Percentiles rank a stretch among this genome's conserved stretches.
Conservation (phyloP, 139 green algal species). For the Chlorella sp. region DNA sequence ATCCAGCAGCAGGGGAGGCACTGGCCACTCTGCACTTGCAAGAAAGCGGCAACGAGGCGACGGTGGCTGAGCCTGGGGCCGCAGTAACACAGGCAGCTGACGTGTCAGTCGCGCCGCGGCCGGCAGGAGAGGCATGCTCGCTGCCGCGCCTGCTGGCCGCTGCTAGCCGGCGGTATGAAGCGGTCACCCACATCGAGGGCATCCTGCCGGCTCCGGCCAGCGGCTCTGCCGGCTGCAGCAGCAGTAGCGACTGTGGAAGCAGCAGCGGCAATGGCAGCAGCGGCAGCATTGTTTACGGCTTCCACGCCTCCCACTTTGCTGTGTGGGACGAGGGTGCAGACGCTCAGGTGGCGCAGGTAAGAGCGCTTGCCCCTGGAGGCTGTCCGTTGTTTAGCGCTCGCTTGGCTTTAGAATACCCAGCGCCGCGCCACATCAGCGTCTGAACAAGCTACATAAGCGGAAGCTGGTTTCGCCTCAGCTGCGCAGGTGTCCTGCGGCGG, state of each 20-base stretch:
- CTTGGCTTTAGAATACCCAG: too few relatives aligned
- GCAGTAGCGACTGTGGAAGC: not conserved
- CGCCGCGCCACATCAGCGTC: too few relatives aligned
- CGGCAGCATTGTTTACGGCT: slow-evolving; percentile 20
- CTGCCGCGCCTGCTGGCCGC: slow-evolving; percentile 2
- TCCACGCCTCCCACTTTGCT: slow-evolving; percentile 22
- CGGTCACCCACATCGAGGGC: slow-evolving; percentile 15
- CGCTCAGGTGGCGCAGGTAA: slow-evolving; percentile 21
- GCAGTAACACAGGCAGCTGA: not conserved
- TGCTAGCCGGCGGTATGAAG: not conserved
- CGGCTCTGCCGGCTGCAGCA: not conserved
- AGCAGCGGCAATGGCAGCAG: not conserved
- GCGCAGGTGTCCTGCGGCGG: slow-evolving; percentile 36
- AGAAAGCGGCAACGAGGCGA: too few relatives aligned
- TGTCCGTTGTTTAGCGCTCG: too few relatives aligned
- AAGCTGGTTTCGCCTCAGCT: too few relatives aligned
- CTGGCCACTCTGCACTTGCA: not conserved
- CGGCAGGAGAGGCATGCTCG: not conserved
- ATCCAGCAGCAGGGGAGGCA: not conserved
- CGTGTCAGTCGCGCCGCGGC: too few relatives aligned
- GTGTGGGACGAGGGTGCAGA: slow-evolving; percentile 16
- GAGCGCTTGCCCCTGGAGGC: not conserved
- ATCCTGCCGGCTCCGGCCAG: not conserved
- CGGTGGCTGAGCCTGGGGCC: not conserved
- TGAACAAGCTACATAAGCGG: too few relatives aligned